Base-by-base conservation (phyloP, 2,329 filamentous ascomycete genomes). In the Beauveria bassiana region DNA sequence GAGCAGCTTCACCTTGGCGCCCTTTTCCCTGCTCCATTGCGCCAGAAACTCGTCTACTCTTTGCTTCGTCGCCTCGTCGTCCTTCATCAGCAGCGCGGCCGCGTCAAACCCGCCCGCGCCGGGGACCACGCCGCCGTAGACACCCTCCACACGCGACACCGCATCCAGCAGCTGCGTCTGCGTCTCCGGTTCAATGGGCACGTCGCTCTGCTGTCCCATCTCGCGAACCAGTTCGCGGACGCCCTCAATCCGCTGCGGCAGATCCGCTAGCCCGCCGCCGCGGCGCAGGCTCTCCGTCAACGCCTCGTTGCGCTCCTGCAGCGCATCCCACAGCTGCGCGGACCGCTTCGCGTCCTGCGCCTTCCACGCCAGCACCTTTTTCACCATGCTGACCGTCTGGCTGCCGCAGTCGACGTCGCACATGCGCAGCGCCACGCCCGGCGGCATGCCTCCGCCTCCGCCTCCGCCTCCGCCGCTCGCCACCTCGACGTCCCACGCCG, bases 331-430 rank as follows among this genome's bases (percentile, higher is more conserved):
- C 20, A 97, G 78, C 64, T 74, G 69, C 64, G 85, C 83, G 1
- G 92, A 87, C n/a, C 81, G 83, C 3, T 81, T 80, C 0, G 80
- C 76, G 22, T 91, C 85, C 53, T 81, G 75, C 55, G 84, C 83
- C 57, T 89, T 81, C 95, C 95, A 99, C 38, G 83, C 82, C 3
- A 98, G 80, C 16, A 99, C 90, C 71, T 90, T 85, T 77, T 93
- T 96, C 43, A 97, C 95, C 95, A 99, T 98, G 16, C 91, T 85
- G 0, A 96, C 93, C 8, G 93, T 98, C 77, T 96, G 85, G 54
- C 88, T 93, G 38, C 95, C 95, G 71, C 93, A 96, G 72, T 96
- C 91, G 7, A 99, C 95, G 71, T 99, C 95, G 70, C 92, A 96
- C 88, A 99, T 95, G 63, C 96, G 84, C 66, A 98, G 79, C 26